Evolutionary conservation across 345 rosid species (phyloP).

Genomic region (Lepidium sativum): DNA sequence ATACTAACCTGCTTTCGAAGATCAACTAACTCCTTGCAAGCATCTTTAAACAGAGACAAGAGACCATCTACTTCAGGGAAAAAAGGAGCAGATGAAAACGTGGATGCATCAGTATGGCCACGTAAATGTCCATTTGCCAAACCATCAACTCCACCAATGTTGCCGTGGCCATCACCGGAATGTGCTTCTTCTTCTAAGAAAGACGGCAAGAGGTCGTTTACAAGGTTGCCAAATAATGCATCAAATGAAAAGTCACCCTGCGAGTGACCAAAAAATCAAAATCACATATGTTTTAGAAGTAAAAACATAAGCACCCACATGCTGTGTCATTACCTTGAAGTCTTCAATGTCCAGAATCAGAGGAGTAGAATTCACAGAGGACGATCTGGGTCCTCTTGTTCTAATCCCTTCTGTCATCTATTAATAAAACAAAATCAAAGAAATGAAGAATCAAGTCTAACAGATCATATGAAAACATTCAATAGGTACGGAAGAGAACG

Average conservation of each 20-base stretch:
- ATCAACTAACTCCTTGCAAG: slow-evolving; percentile 83
- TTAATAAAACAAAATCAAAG: not conserved
- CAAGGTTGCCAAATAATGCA: slow-evolving; percentile 88
- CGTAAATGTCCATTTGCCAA: slow-evolving; percentile 62
- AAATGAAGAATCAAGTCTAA: slow-evolving; percentile 10
- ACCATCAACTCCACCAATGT: slow-evolving; percentile 34
- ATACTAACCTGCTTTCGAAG: slow-evolving; percentile 68
- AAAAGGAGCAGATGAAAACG: slow-evolving; percentile 48
- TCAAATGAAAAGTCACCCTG: slow-evolving; percentile 98
- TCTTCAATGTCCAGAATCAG: slow-evolving; percentile 84
- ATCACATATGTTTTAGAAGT: not conserved
- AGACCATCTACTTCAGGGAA: slow-evolving; percentile 96
- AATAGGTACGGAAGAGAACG: not conserved
- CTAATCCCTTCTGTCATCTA: slow-evolving; percentile 65
- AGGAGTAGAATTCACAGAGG: slow-evolving; percentile 53
- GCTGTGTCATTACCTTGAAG: slow-evolving; percentile 62
- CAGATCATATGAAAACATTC: slow-evolving; percentile 10
- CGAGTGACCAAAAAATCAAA: not conserved
- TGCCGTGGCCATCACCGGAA: slow-evolving; percentile 43
- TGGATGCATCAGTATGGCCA: slow-evolving; percentile 49
- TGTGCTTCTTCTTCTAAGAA: slow-evolving; percentile 80
- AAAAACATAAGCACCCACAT: not conserved
- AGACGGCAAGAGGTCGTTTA: slow-evolving; percentile 72
- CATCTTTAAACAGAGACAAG: slow-evolving; percentile 74
- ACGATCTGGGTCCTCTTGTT: slow-evolving; percentile 42